Conservation (phyloP, 495 filamentous ascomycete genomes). For the Extremus antarcticus region DNA sequence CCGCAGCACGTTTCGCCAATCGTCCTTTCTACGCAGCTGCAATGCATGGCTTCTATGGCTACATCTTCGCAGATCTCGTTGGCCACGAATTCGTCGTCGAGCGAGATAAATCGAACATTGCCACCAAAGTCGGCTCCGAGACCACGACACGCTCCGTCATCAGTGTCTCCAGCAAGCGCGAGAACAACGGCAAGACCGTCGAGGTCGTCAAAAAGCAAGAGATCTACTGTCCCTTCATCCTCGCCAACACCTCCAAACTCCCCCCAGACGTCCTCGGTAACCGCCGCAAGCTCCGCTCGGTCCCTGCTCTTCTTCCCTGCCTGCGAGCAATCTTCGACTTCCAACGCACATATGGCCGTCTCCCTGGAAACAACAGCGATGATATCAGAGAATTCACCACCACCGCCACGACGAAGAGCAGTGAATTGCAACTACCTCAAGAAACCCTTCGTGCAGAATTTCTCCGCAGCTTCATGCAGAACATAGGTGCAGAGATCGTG, state of each 20-base stretch:
- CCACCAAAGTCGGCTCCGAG: slow-evolving; percentile 54
- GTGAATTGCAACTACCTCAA: slow-evolving; percentile 62
- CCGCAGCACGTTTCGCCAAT: slow-evolving; percentile 60
- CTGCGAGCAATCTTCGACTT: slow-evolving; percentile 79
- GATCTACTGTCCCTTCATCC: slow-evolving; percentile 66
- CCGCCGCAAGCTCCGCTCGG: slow-evolving; percentile 56
- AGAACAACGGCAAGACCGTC: slow-evolving; percentile 54
- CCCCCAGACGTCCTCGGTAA: slow-evolving; percentile 56
- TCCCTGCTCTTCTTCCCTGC: slow-evolving; percentile 71
- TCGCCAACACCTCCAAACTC: slow-evolving; percentile 65
- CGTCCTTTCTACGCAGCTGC: slow-evolving; percentile 81
- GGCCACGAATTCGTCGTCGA: slow-evolving; percentile 79
- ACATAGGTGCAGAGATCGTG: slow-evolving; percentile 67
- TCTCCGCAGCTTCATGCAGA: slow-evolving; percentile 71
- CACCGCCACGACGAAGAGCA: slow-evolving; percentile 63
- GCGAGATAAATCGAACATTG: slow-evolving; percentile 65
- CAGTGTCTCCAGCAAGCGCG: slow-evolving; percentile 57
- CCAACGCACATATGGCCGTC: slow-evolving; percentile 40
- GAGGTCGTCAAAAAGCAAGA: slow-evolving; percentile 92
- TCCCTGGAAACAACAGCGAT: slow-evolving; percentile 40
- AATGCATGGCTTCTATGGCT: slow-evolving; percentile 86
- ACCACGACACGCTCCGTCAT: slow-evolving; percentile 67
- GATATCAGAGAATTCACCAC: slow-evolving; percentile 53
- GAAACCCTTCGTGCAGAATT: slow-evolving; percentile 68
- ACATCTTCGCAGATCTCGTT: slow-evolving; percentile 85